Conservation (phyloP, 1,284 basidiomycete genomes). For the Polyporus tsugae region DNA sequence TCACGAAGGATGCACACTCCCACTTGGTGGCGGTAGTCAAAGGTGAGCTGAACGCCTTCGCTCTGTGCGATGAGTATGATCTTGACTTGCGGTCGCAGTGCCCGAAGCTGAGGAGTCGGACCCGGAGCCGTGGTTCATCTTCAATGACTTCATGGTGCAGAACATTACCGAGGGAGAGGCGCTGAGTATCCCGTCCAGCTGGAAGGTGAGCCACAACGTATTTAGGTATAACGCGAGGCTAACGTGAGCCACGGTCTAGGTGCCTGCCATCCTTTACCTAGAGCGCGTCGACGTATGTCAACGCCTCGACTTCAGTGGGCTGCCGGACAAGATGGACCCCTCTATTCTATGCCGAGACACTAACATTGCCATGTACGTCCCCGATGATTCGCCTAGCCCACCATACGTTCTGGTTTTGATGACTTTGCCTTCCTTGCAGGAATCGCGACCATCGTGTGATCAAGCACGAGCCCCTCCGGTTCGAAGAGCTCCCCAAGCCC, state of each 20-base stretch:
- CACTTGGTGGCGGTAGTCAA: constrained; percentile 93
- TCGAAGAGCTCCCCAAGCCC: constrained; percentile 84
- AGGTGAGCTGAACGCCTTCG: constrained; percentile 51
- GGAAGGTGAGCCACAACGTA: constrained; percentile 75
- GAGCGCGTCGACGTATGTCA: constrained; percentile 76
- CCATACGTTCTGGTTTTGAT: neutral
- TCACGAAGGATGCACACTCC: constrained; percentile 77
- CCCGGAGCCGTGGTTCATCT: constrained; percentile 84
- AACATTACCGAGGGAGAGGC: constrained; percentile 89
- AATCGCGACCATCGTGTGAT: constrained; percentile 79
- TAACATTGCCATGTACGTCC: constrained; percentile 82
- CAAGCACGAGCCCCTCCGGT: constrained; percentile 78
- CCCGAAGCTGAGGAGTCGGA: constrained; percentile 66
- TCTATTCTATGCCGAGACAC: constrained; percentile 87
- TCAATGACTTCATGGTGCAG: constrained; percentile 96
- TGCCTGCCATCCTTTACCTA: constrained; percentile 89
- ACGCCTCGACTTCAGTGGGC: constrained; percentile 67
- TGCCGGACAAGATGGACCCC: constrained; percentile 78
- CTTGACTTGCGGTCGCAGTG: constrained; percentile 49
- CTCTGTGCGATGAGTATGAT: neutral
- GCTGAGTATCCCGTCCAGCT: constrained; percentile 85
- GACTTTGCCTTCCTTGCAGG: constrained; percentile 46
- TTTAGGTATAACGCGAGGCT: neutral
- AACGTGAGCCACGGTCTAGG: constrained; percentile 50
- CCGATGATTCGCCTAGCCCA: neutral